Percentiles rank a stretch among this genome's conserved stretches.
Evolutionary conservation across 1,284 basidiomycete genomes (phyloP).

Genomic region (Ceraceosorus bombacis): DNA sequence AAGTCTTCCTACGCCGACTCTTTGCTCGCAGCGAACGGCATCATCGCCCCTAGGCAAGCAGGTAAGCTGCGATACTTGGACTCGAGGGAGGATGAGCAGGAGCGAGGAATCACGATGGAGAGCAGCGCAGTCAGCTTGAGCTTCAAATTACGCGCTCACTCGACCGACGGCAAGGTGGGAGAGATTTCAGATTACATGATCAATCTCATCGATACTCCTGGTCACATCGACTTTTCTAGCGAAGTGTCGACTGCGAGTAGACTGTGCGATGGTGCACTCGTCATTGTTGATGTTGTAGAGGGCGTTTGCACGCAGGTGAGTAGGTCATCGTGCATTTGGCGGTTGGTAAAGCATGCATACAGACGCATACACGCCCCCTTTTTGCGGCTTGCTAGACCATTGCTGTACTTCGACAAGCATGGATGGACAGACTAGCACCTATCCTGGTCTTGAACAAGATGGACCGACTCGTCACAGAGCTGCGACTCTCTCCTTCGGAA

Average conservation of each 20-base stretch:
- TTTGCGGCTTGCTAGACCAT: constrained; percentile 59
- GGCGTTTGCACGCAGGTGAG: constrained; percentile 82
- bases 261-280: constrained; percentile 87
- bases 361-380: background rate
- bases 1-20: constrained; percentile 74
- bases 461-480: constrained; percentile 87
- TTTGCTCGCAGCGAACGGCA: constrained; percentile 91
- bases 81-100: constrained; percentile 91
- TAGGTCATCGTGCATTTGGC: background rate
- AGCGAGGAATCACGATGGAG: constrained; percentile 98
- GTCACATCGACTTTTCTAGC: constrained; percentile 95
- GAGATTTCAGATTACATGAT: constrained; percentile 61
- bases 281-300: constrained; percentile 96
- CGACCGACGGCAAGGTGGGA: constrained; percentile 25
- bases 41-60: constrained; percentile 88
- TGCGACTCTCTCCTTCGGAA: constrained; percentile 81
- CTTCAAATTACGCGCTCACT: constrained; percentile 39
- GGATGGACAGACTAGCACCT: constrained; percentile 79
- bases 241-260: constrained; percentile 92
- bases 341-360: background rate
- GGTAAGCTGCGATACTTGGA: constrained; percentile 95
- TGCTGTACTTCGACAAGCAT: constrained; percentile 87
- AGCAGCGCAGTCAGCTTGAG: constrained; percentile 65
- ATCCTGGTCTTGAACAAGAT: constrained; percentile 96
- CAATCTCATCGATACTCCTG: constrained; percentile 97